Base-by-base conservation (phyloP, 352 stramenopile species). In the Sclerospora graminicola region DNA sequence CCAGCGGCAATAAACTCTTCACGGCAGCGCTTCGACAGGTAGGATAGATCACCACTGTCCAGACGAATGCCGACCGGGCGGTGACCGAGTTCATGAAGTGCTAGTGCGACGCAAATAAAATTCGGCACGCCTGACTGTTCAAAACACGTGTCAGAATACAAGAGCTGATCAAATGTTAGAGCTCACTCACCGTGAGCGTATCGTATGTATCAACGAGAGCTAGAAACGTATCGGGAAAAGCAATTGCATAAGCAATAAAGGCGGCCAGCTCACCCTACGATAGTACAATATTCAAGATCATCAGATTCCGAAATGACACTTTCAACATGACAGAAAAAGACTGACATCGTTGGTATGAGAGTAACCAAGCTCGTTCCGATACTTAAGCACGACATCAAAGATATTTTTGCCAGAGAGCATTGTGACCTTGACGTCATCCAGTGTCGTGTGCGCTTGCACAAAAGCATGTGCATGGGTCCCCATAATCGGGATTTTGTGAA, bases 181-280 rank as follows among this genome's bases (percentile, higher is more conserved):
- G 36, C 9, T 10, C 28, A 65, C 69, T 26, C 51, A 90, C 76
- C 63, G 66, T 73, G 10, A 99, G 68, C 35, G 95, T 98, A 55
- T 99, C 94, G 66, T 99, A 99, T 0, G 97, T 99, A 62, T 99
- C 97, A 20, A 99, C 87, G 2, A 99, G 80, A 43, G 94, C 96
- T 10, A 99, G 45, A 61, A 99, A 99, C 4, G 56, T 58, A 36
- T 97, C 68, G 1, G 97, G 97, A 69, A 99, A 99, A n/a, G 95
- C 89, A 19, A 90, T 66, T 10, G 95, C 96, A 51, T 99, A 99
- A 16, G 93, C 82, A 43, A 98, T 85, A 60, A 99, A 99, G 10
- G 96, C 95, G 8, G 95, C 95, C n/a, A 99, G 69, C 54, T 99
- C 97, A 43, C 95, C 95, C 59, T 98, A 26, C 19, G 44, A 34